Conservation (phyloP, 2,329 filamentous ascomycete species). For the Aspergillus caelatus region DNA sequence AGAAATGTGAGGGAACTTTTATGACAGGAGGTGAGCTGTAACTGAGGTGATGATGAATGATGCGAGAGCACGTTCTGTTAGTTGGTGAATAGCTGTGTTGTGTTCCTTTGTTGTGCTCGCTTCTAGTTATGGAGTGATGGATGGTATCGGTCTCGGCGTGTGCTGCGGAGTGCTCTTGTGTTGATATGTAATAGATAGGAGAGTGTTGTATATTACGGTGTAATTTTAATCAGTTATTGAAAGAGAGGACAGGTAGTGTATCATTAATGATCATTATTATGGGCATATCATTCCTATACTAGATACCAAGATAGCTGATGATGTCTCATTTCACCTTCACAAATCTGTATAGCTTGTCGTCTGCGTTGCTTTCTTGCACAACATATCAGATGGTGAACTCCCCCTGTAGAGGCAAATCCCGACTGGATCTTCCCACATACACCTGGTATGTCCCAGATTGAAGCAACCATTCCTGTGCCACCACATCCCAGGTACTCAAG, state of each 20-base stretch:
- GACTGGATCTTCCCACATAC: slow-evolving; percentile 28
- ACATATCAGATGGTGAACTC: slow-evolving; percentile 10
- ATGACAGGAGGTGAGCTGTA: neutral
- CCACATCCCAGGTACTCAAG: slow-evolving; percentile 33
- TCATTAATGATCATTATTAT: neutral
- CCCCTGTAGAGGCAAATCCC: slow-evolving; percentile 24
- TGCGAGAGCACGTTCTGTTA: neutral
- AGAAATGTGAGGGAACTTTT: neutral
- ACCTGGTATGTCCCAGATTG: slow-evolving; percentile 21
- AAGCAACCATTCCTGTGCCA: slow-evolving; percentile 28
- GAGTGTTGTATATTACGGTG: neutral
- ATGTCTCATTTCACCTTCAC: neutral
- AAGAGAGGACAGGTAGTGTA: neutral
- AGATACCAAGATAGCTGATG: neutral
- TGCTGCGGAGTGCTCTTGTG: neutral
- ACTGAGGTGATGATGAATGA: neutral
- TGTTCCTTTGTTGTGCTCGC: neutral
- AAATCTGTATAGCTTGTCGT: neutral
- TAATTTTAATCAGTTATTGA: neutral
- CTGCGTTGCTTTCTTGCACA: neutral
- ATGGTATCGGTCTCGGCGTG: neutral
- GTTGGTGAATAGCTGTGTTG: neutral
- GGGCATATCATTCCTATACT: neutral
- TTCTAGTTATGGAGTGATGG: neutral
- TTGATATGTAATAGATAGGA: neutral